These are phyloP conservation scores for Apiotrichum brassicae DNA, from an alignment of 1,284 basidiomycete genomes.

Conservation along the genomic window DNA sequence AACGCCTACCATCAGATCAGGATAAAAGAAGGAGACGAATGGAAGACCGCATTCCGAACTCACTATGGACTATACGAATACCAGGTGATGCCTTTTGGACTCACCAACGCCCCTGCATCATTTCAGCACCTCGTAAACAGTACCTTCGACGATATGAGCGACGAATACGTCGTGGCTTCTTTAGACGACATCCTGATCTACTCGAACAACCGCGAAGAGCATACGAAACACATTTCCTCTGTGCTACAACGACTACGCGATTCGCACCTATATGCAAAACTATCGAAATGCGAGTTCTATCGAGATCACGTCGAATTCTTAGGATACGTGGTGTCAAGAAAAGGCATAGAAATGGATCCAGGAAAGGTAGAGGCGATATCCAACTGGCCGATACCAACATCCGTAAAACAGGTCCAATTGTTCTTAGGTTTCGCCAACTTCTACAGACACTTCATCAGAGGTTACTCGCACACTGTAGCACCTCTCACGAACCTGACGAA, in stretches of 20 bases:
- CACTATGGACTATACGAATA: constrained; percentile 41
- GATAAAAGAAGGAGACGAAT: constrained; percentile 32
- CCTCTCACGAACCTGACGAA: constrained; percentile 46
- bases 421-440: constrained; percentile 48
- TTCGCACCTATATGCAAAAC: constrained; percentile 41
- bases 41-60: constrained; percentile 36
- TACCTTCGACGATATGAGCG: constrained; percentile 27
- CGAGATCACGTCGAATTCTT: neutral
- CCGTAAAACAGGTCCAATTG: constrained; percentile 45
- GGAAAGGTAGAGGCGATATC: constrained; percentile 37
- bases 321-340: constrained; percentile 29
- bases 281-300: constrained; percentile 48
- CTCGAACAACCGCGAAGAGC: constrained; percentile 47
- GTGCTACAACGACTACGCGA: constrained; percentile 45
- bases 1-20: constrained; percentile 36
- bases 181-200: constrained; percentile 47
- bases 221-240: constrained; percentile 20
- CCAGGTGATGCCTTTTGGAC: constrained; percentile 47
- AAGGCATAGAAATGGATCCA: constrained; percentile 29
- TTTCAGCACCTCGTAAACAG: constrained; percentile 44
- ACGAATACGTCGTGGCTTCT: constrained; percentile 35
- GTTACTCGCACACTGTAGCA: constrained; percentile 42
- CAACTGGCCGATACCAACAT: constrained; percentile 14
- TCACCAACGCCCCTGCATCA: constrained; percentile 44
- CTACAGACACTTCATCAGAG: constrained; percentile 45